A percentile compares a stretch with the other conserved stretches of the same genome.
Conservation (phyloP, 2,329 filamentous ascomycete genomes). For the Pseudogymnoascus verrucosus region DNA sequence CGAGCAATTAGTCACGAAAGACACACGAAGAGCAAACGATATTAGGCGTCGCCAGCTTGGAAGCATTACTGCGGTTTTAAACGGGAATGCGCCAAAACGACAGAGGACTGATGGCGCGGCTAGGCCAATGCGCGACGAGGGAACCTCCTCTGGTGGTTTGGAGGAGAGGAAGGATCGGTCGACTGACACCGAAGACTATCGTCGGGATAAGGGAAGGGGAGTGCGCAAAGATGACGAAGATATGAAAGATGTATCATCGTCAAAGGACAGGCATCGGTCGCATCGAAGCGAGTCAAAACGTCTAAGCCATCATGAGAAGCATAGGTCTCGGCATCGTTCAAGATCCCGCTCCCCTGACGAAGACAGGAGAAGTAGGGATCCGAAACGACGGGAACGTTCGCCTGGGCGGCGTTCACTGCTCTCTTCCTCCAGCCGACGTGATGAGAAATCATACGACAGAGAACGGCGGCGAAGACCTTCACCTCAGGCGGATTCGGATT, state of each 20-base stretch:
- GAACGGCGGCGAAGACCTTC: neutral
- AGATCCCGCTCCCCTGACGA: neutral
- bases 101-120: slow-evolving; percentile 12
- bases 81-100: slow-evolving; percentile 28
- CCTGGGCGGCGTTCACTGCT: neutral
- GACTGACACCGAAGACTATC: neutral
- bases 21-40: slow-evolving; percentile 34
- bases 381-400: neutral
- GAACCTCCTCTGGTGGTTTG: neutral
- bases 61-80: slow-evolving; percentile 51
- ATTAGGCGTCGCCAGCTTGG: slow-evolving; percentile 51
- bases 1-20: slow-evolving; percentile 46
- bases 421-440: neutral
- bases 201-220: neutral
- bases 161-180: neutral
- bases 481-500: slow-evolving; percentile 35
- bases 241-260: neutral
- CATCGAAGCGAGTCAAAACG: neutral
- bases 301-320: neutral
- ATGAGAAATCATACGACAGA: neutral
- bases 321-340: neutral
- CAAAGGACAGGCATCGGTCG: neutral
- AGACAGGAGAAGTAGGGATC: neutral
- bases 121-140: neutral
- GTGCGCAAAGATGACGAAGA: neutral